Base-by-base conservation (phyloP, 1,284 basidiomycete species). In the Cryptococcus sp. region DNA sequence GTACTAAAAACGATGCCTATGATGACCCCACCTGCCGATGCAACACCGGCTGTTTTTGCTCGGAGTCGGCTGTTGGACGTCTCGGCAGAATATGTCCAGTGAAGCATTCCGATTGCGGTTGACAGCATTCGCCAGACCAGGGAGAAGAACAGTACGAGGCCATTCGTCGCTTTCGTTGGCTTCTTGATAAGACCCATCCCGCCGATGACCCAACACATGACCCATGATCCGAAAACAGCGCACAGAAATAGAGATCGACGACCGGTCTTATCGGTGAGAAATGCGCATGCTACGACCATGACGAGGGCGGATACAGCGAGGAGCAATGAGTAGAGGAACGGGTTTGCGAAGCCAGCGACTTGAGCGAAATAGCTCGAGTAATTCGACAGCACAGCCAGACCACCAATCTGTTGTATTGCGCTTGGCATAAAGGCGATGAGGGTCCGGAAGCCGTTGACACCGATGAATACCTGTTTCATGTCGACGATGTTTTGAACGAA, bases 361-460 rank as follows among this genome's bases (percentile, higher is more conserved):
- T 61, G 58, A 10, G 64, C 67, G 55, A 67, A 70, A 56, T 68
- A 70, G 6, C 52, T 57, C 7, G 66, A 61, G 44, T 69, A 72
- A 38, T 44, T 57, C 3, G 62, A 65, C 13, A 69, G 50, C 15
- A 70, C 63, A 2, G 61, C 58, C 2, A 72, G 57, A 46, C 68
- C 70, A 11, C 57, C 55, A 20, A 72, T 61, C 50, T 72, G 70
- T 51, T 72, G 70, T 16, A 63, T 46, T 38, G 56, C 59, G 3
- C 66, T 63, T 0, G 70, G 66, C 61, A 57, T 64, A 50, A 66
- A 67, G 1, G 70, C 67, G 20, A 72, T 63, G 8, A 72, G 50
- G 0, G 70, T 72, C 16, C 70, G 63, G 59, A 66, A 67, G 20
- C 68, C 70, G 39, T 72, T 69, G 41, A 64, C 54, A 3, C 70